Evolutionary conservation across 768 basidiomycete genomes (phyloP).

Genomic region (Pulveroboletus sp.): DNA sequence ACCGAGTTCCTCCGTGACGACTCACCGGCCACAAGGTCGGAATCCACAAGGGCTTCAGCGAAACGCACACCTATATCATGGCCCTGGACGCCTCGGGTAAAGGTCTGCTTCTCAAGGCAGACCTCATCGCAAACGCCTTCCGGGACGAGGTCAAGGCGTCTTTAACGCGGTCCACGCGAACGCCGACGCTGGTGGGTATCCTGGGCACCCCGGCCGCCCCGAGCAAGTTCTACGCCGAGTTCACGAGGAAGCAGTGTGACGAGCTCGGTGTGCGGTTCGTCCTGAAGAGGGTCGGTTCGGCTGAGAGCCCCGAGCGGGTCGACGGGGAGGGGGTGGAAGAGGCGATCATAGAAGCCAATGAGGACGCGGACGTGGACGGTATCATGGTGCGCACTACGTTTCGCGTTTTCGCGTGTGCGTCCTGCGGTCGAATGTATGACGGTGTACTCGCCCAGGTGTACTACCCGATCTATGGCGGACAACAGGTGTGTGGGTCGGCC

Average conservation of each 20-base stretch:
- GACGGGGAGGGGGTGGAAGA: conserved; percentile 93
- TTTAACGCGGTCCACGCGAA: conserved; percentile 34
- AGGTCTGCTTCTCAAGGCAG: conserved; percentile 76
- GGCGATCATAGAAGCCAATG: conserved; percentile 93
- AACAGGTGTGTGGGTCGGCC: conserved; percentile 53
- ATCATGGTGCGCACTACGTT: conserved; percentile 71
- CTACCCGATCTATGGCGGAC: conserved; percentile 91
- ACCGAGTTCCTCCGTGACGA: conserved; percentile 2
- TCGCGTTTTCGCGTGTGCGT: neutral
- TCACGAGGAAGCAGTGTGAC: conserved; percentile 87
- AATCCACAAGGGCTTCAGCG: too few relatives aligned
- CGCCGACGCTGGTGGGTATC: conserved; percentile 85
- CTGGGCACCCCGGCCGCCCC: conserved; percentile 80
- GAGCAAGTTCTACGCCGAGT: conserved; percentile 80
- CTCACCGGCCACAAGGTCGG: neutral
- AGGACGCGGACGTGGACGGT: conserved; percentile 78
- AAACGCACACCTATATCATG: neutral
- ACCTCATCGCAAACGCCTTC: conserved; percentile 67
- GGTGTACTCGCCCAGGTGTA: conserved; percentile 57
- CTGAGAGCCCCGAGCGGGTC: conserved; percentile 37
- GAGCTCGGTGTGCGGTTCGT: conserved; percentile 85
- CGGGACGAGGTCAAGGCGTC: conserved; percentile 59
- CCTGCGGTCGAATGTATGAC: neutral
- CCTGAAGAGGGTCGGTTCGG: conserved; percentile 56
- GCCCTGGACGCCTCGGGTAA: conserved; percentile 41